Evolutionary conservation across 495 filamentous ascomycete genomes (phyloP).

Genomic region (Hypoxylon intermedium): DNA sequence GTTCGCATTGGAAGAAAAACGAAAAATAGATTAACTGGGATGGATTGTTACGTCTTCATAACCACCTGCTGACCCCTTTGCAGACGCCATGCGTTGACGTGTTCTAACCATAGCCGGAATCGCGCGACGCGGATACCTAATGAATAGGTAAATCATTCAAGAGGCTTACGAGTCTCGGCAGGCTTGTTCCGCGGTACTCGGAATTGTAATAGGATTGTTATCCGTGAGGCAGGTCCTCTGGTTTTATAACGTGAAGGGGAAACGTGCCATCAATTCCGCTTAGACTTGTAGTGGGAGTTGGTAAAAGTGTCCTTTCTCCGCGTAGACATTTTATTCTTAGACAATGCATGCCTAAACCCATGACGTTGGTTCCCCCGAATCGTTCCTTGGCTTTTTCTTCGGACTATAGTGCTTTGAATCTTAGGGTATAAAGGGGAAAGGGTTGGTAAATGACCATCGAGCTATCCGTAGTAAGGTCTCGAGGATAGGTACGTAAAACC

Average conservation of each 20-base stretch:
- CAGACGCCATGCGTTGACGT: slow-evolving; percentile 22
- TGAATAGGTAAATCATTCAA: slow-evolving; percentile 21
- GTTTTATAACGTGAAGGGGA: slow-evolving; percentile 20
- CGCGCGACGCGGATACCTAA: slow-evolving; percentile 16
- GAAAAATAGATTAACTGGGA: slow-evolving; percentile 40
- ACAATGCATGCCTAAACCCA: neutral
- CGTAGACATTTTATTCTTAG: neutral
- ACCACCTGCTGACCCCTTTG: neutral
- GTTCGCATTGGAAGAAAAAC: slow-evolving; percentile 8
- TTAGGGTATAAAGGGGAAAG: neutral
- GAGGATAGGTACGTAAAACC: too few relatives aligned
- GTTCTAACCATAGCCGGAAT: slow-evolving; percentile 30
- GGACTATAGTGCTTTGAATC: neutral
- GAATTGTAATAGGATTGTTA: slow-evolving; percentile 4
- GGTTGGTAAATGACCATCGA: too few relatives aligned
- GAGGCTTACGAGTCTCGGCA: slow-evolving; percentile 38
- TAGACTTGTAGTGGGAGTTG: neutral
- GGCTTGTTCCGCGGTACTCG: slow-evolving; percentile 17
- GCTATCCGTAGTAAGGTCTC: too few relatives aligned
- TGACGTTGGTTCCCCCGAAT: neutral
- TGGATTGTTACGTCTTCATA: slow-evolving; percentile 41
- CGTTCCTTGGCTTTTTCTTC: too few relatives aligned
- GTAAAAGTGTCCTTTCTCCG: neutral
- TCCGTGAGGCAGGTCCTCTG: slow-evolving; percentile 7
- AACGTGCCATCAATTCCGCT: slow-evolving; percentile 25